Percentiles rank a stretch among this genome's conserved stretches.
Conservation (phyloP, 768 basidiomycete species). For the Lactifluus volemus region DNA sequence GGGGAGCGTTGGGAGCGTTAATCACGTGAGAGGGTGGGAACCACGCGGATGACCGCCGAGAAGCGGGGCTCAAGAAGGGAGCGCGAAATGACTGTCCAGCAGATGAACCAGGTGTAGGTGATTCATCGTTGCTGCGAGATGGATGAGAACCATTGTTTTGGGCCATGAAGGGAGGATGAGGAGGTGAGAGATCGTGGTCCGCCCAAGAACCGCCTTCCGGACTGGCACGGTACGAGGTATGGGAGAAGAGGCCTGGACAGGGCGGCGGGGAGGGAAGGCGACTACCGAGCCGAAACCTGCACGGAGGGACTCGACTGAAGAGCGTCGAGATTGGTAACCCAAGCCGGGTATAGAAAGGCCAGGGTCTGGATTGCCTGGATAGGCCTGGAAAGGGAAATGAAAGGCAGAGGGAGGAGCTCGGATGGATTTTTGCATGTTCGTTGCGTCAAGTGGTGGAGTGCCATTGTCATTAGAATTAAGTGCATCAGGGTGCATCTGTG, state of each 20-base stretch:
- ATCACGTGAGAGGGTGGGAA: conserved; percentile 41
- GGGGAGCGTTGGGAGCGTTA: conserved; percentile 22
- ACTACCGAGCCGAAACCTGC: conserved; percentile 11
- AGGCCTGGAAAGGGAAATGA: conserved; percentile 46
- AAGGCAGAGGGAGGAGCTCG: conserved; percentile 36
- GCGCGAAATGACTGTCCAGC: conserved; percentile 38
- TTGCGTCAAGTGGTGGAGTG: conserved; percentile 17
- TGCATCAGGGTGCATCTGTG: neutral
- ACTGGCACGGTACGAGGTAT: conserved; percentile 21
- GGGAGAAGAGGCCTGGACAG: conserved; percentile 22
- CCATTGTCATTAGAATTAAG: conserved; percentile 17
- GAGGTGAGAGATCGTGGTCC: conserved; percentile 12
- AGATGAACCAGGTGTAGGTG: neutral
- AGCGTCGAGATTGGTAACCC: conserved; percentile 27
- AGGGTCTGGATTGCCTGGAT: conserved; percentile 61
- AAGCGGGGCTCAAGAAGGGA: conserved; percentile 63
- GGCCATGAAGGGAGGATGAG: conserved; percentile 17
- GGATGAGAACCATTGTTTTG: conserved; percentile 1
- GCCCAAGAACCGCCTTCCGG: conserved; percentile 20
- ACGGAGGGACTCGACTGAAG: conserved; percentile 34
- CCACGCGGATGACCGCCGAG: conserved; percentile 59
- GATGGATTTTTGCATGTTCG: neutral
- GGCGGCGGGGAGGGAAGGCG: conserved; percentile 18
- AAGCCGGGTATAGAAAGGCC: conserved; percentile 33
- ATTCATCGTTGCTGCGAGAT: neutral